Conservation (phyloP, 1,139 yeast genomes). For the Blastobotrys indianensis region DNA sequence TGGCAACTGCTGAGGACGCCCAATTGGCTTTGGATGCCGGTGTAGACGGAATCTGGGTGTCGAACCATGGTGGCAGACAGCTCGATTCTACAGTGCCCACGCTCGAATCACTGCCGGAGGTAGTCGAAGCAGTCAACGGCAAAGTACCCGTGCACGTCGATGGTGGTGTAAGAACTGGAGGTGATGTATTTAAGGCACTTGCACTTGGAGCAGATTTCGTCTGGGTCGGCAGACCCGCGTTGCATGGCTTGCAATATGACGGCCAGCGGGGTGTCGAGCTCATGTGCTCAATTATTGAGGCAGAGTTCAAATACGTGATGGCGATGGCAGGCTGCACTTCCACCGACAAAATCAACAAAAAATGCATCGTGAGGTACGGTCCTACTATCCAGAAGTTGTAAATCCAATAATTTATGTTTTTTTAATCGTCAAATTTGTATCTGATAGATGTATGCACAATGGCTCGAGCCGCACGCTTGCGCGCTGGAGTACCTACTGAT, state of each 20-base stretch:
- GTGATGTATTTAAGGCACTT: constrained; percentile 61
- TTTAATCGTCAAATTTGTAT: neutral
- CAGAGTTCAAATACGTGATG: constrained; percentile 32
- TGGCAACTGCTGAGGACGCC: constrained; percentile 58
- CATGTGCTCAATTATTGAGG: constrained; percentile 27
- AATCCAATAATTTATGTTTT: neutral
- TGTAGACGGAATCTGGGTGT: constrained; percentile 55
- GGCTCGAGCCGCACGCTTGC: too few relatives aligned
- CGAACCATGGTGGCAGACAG: constrained; percentile 71
- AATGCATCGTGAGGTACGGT: constrained; percentile 26
- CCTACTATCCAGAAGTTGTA: constrained; percentile 24
- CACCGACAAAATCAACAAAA: constrained; percentile 21
- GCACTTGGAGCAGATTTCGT: constrained; percentile 72
- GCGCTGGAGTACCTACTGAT: neutral
- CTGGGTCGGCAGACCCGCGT: constrained; percentile 62
- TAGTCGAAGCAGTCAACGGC: constrained; percentile 44
- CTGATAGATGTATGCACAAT: too few relatives aligned
- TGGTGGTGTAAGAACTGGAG: constrained; percentile 64
- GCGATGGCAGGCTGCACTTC: constrained; percentile 29
- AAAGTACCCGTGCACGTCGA: constrained; percentile 56
- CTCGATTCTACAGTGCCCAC: constrained; percentile 59
- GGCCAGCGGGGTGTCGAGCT: constrained; percentile 59
- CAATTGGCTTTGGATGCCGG: constrained; percentile 51
- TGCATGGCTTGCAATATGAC: constrained; percentile 58
- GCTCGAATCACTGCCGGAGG: constrained; percentile 56